Evolutionary conservation across 2,329 filamentous ascomycete species (phyloP), one percentile per base, ranked within the genome.

Genomic region (Aaosphaeria pasadenensis): DNA sequence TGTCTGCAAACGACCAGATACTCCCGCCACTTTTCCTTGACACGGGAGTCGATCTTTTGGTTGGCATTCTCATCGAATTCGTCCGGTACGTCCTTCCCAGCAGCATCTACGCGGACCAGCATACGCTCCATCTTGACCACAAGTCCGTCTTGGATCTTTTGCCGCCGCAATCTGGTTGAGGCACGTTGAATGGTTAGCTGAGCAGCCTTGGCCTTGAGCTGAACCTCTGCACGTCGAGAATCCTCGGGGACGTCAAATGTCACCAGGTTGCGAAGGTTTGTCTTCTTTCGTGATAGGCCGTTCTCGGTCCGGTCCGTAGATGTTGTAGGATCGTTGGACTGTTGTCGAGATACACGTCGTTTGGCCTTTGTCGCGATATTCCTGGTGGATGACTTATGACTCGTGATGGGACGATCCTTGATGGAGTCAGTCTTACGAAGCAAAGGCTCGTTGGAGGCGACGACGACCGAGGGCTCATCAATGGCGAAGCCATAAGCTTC

Each of bases 101-200:
- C 77, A 38, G 74, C 73, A 56, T 85, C 84, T 28, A 85, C 76
- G 24, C 82, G 76, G 17, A 87, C 79, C 24, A 87, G 76, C 84
- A 87, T 87, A 50, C 79, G 82, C 60, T 86, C 83, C 67, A 84
- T 83, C 64, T 86, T 86, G 48, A 87, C 72, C 44, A 87, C 81
- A 51, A 85, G 78, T 5, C 84, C 84, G 55, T 83, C 77, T 43
- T 72, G 71, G 40, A 73, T 61, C 50, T 69, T 72, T 45, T 65
- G 58, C 45, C 74, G 70, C 28, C 74, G 60, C 28, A 76, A 49
- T 29, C 56, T 64, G 11, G 59, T 62, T 1, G 62, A 60, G 13
- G 67, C 59, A 28, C 63, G 63, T 52, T 66, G 65, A 7, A 69
- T 59, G 9, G 62, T 65, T 58, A 70, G 64, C 48, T 74, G 70